A percentile compares a stretch with the other conserved stretches of the same genome.
Evolutionary conservation across 2,329 filamentous ascomycete genomes (phyloP).

Genomic region (Colletotrichum godetiae): DNA sequence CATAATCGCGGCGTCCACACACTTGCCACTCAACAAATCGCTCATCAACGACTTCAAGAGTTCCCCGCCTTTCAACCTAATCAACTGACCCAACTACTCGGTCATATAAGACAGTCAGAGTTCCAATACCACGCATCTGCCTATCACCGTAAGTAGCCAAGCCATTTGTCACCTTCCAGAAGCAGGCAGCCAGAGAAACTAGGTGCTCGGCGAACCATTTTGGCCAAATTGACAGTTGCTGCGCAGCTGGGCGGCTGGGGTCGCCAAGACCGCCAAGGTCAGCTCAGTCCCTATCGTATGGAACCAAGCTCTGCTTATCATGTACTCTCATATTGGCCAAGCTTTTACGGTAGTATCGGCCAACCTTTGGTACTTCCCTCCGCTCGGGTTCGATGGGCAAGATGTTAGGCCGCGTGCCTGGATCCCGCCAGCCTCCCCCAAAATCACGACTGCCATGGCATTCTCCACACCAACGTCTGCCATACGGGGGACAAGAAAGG

Average conservation of each 20-base stretch:
- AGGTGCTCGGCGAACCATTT: not conserved
- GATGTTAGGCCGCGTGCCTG: not conserved
- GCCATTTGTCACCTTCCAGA: not conserved
- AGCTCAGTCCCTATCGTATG: not conserved
- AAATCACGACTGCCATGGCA: slow-evolving; percentile 5
- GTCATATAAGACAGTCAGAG: not conserved
- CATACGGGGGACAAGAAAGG: slow-evolving; percentile 1
- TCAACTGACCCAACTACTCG: not conserved
- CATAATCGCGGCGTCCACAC: not conserved
- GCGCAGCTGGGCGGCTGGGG: not conserved
- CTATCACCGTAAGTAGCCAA: slow-evolving; percentile 2
- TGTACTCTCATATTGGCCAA: slow-evolving; percentile 1
- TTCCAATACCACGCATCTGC: not conserved
- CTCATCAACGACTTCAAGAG: not conserved
- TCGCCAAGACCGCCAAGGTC: slow-evolving; percentile 21
- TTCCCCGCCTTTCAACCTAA: not conserved
- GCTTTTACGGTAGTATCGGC: slow-evolving; percentile 1
- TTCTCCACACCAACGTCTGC: slow-evolving; percentile 13
- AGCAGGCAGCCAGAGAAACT: not conserved
- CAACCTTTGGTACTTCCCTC: slow-evolving; percentile 2
- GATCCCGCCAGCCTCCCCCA: slow-evolving; percentile 18
- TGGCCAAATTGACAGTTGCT: not conserved
- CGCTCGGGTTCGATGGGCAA: not conserved
- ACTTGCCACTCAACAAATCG: not conserved
- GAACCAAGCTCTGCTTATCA: slow-evolving; percentile 21